These are phyloP conservation scores for Warburgia ugandensis DNA, from an alignment of 164 flowering plant species.

Conservation along the genomic window DNA sequence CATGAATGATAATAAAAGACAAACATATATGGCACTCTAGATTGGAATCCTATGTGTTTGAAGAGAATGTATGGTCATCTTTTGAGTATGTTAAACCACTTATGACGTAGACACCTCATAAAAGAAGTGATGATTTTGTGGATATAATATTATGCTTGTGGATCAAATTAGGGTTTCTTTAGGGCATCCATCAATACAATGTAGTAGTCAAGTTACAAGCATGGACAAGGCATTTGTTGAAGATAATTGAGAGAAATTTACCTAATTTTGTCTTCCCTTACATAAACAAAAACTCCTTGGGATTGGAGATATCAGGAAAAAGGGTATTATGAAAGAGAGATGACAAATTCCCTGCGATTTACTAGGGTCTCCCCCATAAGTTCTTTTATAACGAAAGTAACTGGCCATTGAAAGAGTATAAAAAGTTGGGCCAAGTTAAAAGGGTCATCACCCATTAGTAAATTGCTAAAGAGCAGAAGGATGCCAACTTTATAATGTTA, in stretches of 20 bases:
- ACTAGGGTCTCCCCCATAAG: no score
- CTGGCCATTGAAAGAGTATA: no score
- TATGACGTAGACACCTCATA: slow-evolving; percentile 18
- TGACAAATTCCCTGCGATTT: no score
- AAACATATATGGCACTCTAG: slow-evolving; percentile 10
- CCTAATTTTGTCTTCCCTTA: slow-evolving; percentile 19
- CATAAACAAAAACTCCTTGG: slow-evolving; percentile 4
- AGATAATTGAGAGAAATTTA: slow-evolving; percentile 21
- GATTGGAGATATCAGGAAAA: no score
- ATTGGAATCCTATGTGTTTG: slow-evolving; percentile 53
- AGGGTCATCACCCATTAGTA: no score
- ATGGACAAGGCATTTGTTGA: slow-evolving; percentile 8
- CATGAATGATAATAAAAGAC: slow-evolving; percentile 14
- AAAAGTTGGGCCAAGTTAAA: no score
- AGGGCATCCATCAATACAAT: background rate
- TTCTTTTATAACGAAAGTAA: no score
- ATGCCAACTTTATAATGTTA: background rate
- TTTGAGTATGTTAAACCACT: background rate
- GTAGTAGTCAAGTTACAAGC: background rate
- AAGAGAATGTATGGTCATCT: slow-evolving; percentile 9
- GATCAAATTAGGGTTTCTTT: background rate
- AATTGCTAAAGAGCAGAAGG: background rate
- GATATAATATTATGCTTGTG: no score
- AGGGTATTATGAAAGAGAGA: no score
- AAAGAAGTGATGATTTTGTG: no score